Evolutionary conservation across 2,329 filamentous ascomycete genomes (phyloP), one percentile per base, ranked within the genome.

Genomic region (Trichoderma arundinaceum): DNA sequence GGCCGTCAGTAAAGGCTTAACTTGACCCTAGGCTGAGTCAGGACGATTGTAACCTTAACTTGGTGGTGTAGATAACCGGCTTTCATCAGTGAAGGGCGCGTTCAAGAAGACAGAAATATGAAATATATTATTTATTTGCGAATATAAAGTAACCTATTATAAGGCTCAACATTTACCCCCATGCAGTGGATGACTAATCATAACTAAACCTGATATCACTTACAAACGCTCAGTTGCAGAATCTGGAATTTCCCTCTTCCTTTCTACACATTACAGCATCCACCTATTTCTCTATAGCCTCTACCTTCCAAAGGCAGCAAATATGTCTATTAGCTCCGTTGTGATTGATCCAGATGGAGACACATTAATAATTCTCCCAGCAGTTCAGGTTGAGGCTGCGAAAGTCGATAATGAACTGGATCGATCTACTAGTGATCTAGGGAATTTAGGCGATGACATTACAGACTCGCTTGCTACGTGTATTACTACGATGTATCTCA

Each of bases 301-400:
- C 7, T 28, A 12, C 39, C 12, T 19, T 7, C 10, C 41, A 33
- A 13, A n/a, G 12, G 1, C 2, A 51, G 35, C 19, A 61, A n/a
- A 2, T 9, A 61, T 62, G 59, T 19, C 4, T 15, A 1, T n/a
- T 15, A 7, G 13, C 10, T 8, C 15, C 19, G n/a, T 52, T 38
- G 10, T 13, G 7, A 65, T 65, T 7, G 63, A 59, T 13, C 38
- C 54, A 2, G 63, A 65, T 38, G 63, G 63, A n/a, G 63, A 65
- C 38, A 53, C 63, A 2, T 19, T 59, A 12, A 53, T 65, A 43
- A 46, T 33, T 32, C 39, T 65, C 1, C 63, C 63, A 35, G 3
- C 13, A 4, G 15, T 32, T 9, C 1, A 33, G 4, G 7, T 1
- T 39, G 1, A 17, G 13, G 17, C 17, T 15, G 13, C 52, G 1